Base-by-base conservation (phyloP, 2,329 filamentous ascomycete genomes). In the Phyllosticta citrichinensis region DNA sequence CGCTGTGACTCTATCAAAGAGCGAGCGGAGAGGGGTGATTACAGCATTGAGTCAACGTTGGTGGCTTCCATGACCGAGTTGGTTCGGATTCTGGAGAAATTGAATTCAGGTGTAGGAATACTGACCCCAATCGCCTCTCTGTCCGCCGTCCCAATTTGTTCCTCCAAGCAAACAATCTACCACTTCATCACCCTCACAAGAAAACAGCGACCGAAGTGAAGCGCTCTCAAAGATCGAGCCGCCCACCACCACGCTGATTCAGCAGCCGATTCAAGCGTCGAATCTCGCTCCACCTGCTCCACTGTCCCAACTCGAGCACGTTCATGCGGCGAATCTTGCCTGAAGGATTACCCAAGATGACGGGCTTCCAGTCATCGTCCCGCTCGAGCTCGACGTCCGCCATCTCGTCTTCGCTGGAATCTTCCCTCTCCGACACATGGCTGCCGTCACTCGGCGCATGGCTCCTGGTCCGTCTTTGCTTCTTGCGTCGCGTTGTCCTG, bases 251-350 rank as follows among this genome's bases (percentile, higher is more conserved):
- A 17, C 40, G 40, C 12, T 57, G 55, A 20, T 17, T 8, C 50
- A 56, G 22, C 27, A 61, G 19, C 27, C 17, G 25, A 65, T 80
- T 80, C 68, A 80, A 66, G 69, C 74, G 76, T 55, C 77, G 67
- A 59, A 92, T 90, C 71, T 91, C 87, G 24, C 83, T 87, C 85
- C 87, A 92, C 51, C 88, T 77, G 57, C 81, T 87, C 77, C 87
- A 76, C 40, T 76, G 74, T 0, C 88, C 88, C 62, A 89, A 74
- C 71, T 92, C 88, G 17, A 92, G 75, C 24, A 90, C 70, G 69
- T 83, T 90, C 80, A 91, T 84, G 63, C 85, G 80, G 56, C 88
- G 80, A 67, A 81, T 83, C 71, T 84, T 86, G 55, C 86, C 83
- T 53, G 82, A 83, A 12, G 88, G 87, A 68, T 88, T 87, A 12